Percentiles rank a stretch among this genome's conserved stretches.
phyloP scores from a whole-genome alignment of 306 rosid genomes.

The Cucurbita ficifolia region DNA sequence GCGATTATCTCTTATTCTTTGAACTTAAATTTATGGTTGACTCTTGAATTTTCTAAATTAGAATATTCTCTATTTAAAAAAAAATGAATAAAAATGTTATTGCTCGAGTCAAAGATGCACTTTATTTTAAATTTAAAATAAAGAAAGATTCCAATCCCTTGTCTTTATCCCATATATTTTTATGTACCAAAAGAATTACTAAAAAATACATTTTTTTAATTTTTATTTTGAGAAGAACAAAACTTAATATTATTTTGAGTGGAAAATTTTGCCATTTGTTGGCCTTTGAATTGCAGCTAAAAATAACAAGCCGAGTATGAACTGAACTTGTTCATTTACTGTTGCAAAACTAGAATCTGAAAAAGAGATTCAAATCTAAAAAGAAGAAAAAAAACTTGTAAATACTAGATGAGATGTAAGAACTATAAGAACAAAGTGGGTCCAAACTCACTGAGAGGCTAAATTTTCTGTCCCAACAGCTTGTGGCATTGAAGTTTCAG shows the following conservation, averaged over 20 bases:
- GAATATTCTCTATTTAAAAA: background rate
- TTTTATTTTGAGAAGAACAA: no score
- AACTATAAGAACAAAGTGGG: background rate
- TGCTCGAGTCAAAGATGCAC: background rate
- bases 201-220: no score
- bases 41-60: background rate
- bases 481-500: slow-evolving; percentile 25
- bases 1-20: background rate
- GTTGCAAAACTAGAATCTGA: slow-evolving; percentile 21
- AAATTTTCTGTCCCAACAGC: slow-evolving; percentile 2
- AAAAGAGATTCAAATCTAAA: slow-evolving; percentile 16
- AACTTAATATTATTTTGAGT: no score
- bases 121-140: background rate
- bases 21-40: background rate
- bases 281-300: background rate
- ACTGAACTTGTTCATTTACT: slow-evolving; percentile 14
- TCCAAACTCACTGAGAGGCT: background rate
- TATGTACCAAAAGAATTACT: no score
- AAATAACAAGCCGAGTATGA: background rate
- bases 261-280: background rate
- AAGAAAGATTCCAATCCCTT: background rate
- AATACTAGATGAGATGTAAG: background rate
- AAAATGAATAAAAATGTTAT: background rate
- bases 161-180: background rate
- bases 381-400: background rate